phyloP scores from a whole-genome alignment of 345 rosid genomes.

The Limnanthes douglasii region DNA sequence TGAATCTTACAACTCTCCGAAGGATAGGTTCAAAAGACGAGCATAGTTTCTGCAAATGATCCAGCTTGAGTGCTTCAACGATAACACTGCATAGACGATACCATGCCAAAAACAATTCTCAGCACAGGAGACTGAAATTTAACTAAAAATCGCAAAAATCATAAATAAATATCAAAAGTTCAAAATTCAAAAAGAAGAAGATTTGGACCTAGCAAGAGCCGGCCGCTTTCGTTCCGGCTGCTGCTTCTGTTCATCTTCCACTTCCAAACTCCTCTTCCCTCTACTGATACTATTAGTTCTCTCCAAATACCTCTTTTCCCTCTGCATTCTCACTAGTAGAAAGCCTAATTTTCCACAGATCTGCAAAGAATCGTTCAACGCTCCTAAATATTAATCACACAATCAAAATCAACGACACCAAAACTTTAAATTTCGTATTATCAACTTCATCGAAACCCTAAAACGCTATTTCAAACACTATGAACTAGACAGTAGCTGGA shows the following conservation, averaged over 20 bases:
- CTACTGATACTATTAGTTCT: constrained; percentile 61
- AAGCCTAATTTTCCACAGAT: constrained; percentile 17
- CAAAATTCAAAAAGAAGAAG: not conserved
- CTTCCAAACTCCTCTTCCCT: constrained; percentile 66
- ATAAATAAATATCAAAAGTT: not conserved
- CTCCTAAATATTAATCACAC: not conserved
- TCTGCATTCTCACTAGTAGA: not conserved
- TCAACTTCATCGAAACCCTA: not conserved
- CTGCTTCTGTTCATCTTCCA: constrained; percentile 29
- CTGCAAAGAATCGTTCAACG: constrained; percentile 9
- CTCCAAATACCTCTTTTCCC: constrained; percentile 60
- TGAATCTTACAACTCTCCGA: constrained; percentile 67
- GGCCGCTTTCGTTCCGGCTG: constrained; percentile 84
- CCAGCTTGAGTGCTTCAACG: constrained; percentile 96
- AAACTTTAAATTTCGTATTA: constrained; percentile 1
- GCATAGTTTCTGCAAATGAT: constrained; percentile 90
- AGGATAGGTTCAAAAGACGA: constrained; percentile 94
- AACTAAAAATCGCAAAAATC: not conserved
- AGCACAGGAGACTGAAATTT: not conserved
- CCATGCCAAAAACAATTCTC: not conserved
- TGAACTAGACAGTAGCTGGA: not conserved
- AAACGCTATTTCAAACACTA: not conserved
- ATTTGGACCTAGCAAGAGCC: constrained; percentile 67
- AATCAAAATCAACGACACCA: not conserved
- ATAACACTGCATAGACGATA: constrained; percentile 48